phyloP scores from a whole-genome alignment of 164 flowering plant species.

The Malania oleifera region DNA sequence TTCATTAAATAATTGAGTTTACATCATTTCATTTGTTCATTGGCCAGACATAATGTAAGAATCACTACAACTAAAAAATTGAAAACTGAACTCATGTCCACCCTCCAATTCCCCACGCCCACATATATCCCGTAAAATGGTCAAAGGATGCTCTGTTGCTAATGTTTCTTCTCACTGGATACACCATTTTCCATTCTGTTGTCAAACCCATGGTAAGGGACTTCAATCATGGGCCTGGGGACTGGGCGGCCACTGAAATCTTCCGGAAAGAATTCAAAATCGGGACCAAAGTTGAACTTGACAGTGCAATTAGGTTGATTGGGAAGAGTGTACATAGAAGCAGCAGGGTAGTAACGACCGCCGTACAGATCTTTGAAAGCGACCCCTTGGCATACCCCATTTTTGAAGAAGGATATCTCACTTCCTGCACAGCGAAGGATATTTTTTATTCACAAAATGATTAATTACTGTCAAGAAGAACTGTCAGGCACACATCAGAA shows the following conservation, averaged over 20 bases:
- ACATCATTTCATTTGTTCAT: constrained; percentile 1
- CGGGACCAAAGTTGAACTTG: constrained; percentile 95
- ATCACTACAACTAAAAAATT: constrained; percentile 6
- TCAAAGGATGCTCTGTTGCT: constrained; percentile 6
- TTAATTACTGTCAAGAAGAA: no score
- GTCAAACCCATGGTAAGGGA: constrained; percentile 75
- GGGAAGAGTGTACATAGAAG: constrained; percentile 95
- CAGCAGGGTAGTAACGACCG: constrained; percentile 92
- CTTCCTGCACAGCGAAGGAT: constrained; percentile 57
- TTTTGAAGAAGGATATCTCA: constrained; percentile 87
- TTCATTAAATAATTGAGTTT: constrained; percentile 6
- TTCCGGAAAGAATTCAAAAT: constrained; percentile 75
- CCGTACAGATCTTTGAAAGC: constrained; percentile 83
- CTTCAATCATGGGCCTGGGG: constrained; percentile 86
- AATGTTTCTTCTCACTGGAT: constrained; percentile 41
- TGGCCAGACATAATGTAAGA: constrained; percentile 2
- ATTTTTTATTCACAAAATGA: neutral
- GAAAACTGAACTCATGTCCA: constrained; percentile 10
- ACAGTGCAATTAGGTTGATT: constrained; percentile 83
- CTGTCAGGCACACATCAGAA: no score
- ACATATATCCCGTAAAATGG: neutral
- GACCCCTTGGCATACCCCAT: constrained; percentile 86
- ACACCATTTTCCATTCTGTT: constrained; percentile 52
- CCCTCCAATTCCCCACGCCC: neutral
- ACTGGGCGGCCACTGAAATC: constrained; percentile 62